A percentile compares a stretch with the other conserved stretches of the same genome.
Conservation (phyloP, 192 early-diverging fungal species). For the Chytriomyces confervae region DNA sequence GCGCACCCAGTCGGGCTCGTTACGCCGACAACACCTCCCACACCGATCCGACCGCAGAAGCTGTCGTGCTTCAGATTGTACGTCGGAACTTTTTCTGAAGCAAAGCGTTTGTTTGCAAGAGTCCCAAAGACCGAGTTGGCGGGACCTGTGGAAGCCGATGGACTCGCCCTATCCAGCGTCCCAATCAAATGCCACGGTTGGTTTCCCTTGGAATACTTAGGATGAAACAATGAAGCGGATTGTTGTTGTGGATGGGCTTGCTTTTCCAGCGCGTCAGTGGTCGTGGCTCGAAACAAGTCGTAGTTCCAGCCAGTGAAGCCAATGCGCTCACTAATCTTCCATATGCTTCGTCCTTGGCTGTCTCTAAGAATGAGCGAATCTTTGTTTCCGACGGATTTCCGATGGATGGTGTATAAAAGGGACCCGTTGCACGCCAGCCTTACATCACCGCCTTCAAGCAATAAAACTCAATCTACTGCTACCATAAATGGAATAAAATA, state of each 20-base stretch:
- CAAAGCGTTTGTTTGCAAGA: constrained; percentile 10
- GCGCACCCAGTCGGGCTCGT: constrained; percentile 15
- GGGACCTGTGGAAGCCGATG: not conserved
- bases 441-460: constrained; percentile 16
- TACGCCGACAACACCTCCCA: constrained; percentile 9
- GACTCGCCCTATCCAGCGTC: constrained; percentile 11
- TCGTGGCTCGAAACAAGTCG: constrained; percentile 10
- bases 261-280: not conserved
- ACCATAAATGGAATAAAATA: not conserved
- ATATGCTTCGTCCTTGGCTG: constrained; percentile 3
- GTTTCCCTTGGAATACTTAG: too few species aligned
- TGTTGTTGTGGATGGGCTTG: not conserved
- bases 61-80: constrained; percentile 7
- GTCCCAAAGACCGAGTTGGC: constrained; percentile 14
- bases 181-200: constrained; percentile 18
- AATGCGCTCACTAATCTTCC: constrained; percentile 17
- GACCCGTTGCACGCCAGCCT: constrained; percentile 8
- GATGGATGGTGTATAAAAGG: constrained; percentile 13
- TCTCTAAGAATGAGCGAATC: constrained; percentile 11
- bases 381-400: constrained; percentile 19
- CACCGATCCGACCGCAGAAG: constrained; percentile 20
- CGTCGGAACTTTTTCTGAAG: not conserved
- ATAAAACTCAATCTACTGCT: not conserved
- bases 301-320: constrained; percentile 27
- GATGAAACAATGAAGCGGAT: not conserved